Percentiles rank a stretch among this genome's conserved stretches.
Conservation (phyloP, 495 filamentous ascomycete genomes). For the Talaromyces stipitatus region DNA sequence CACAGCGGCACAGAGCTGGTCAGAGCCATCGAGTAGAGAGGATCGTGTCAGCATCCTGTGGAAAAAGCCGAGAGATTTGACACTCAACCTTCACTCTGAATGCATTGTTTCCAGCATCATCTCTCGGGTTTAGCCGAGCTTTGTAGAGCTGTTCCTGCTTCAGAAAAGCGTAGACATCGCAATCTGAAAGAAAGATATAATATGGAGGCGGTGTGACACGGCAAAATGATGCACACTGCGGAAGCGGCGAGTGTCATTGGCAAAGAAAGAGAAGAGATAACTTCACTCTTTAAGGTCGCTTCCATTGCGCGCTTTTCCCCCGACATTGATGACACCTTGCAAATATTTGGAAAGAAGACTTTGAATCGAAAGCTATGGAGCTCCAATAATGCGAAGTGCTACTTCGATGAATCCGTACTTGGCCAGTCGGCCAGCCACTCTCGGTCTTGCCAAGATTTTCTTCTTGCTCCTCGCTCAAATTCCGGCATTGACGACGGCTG, state of each 20-base stretch:
- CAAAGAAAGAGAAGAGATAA: not conserved
- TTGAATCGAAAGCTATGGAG: not conserved
- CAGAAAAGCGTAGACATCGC: not conserved
- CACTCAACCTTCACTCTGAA: too few species aligned
- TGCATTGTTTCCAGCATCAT: not conserved
- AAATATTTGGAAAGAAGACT: not conserved
- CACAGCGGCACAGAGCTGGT: too few species aligned
- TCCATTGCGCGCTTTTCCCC: not conserved
- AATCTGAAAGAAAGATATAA: not conserved
- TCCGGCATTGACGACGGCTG: conserved; percentile 36
- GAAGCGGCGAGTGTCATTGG: conserved; percentile 2
- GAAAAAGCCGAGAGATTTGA: too few species aligned
- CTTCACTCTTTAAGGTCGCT: not conserved
- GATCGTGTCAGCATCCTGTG: not conserved
- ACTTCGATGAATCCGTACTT: conserved; percentile 19
- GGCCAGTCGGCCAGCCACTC: conserved; percentile 34
- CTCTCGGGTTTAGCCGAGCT: not conserved
- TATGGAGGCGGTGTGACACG: not conserved
- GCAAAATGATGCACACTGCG: not conserved
- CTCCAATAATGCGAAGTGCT: not conserved
- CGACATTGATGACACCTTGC: not conserved
- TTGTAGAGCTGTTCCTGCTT: not conserved
- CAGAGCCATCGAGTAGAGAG: not conserved
- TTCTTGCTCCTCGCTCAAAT: conserved; percentile 36
- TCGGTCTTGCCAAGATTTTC: conserved; percentile 42